A percentile compares a stretch with the other conserved stretches of the same genome.
Evolutionary conservation across 2,329 filamentous ascomycete genomes (phyloP).

Genomic region (Xylaria sp.): DNA sequence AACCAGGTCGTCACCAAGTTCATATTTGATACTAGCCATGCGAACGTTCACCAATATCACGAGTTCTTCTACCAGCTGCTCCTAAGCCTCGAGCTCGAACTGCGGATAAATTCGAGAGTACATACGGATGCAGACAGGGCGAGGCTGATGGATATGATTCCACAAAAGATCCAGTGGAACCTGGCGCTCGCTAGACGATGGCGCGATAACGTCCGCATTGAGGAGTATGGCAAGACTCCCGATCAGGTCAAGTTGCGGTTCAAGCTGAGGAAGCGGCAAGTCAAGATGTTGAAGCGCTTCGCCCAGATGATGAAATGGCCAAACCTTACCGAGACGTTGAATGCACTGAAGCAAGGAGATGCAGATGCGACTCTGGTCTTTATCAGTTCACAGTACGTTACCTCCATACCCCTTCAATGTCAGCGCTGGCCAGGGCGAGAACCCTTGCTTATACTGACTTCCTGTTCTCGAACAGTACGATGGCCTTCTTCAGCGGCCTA

Average conservation of each 20-base stretch:
- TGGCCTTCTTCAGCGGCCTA: constrained; percentile 77
- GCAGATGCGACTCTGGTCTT: constrained; percentile 59
- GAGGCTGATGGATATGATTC: constrained; percentile 65
- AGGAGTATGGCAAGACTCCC: constrained; percentile 57
- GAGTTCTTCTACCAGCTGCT: constrained; percentile 78
- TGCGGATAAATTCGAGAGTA: constrained; percentile 66
- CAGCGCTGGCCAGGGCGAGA: not conserved
- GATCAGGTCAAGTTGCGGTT: constrained; percentile 65
- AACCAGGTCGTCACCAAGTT: constrained; percentile 77
- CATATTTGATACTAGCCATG: constrained; percentile 63
- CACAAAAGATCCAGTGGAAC: constrained; percentile 72
- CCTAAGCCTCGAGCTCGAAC: constrained; percentile 70
- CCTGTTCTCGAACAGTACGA: constrained; percentile 43
- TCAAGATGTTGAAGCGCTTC: constrained; percentile 69
- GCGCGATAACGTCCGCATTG: constrained; percentile 70
- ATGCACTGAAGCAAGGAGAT: constrained; percentile 63
- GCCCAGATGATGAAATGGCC: constrained; percentile 77
- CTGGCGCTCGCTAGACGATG: constrained; percentile 74
- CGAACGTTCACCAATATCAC: constrained; percentile 60
- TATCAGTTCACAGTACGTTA: constrained; percentile 59
- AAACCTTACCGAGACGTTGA: constrained; percentile 67
- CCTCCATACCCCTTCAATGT: not conserved
- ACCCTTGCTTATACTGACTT: not conserved
- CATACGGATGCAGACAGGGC: constrained; percentile 67
- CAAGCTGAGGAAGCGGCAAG: constrained; percentile 67